Evolutionary conservation across 768 basidiomycete genomes (phyloP).

Genomic region (Punctularia strigosozonata): DNA sequence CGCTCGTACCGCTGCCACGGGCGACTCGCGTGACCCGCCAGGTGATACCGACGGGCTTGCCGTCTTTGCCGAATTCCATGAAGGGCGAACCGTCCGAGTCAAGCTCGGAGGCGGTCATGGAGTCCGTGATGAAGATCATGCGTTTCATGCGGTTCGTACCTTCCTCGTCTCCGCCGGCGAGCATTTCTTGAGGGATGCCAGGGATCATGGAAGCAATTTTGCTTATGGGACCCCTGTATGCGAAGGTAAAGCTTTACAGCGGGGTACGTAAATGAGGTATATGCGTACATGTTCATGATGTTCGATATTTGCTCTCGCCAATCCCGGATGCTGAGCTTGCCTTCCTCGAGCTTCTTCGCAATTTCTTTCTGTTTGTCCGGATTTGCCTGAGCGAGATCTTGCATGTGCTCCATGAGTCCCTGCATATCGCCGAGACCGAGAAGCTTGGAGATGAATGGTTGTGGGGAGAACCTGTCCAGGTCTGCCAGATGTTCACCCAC

Average conservation of each 20-base stretch:
- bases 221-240: slow-evolving; percentile 85
- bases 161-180: slow-evolving; percentile 92
- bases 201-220: slow-evolving; percentile 99
- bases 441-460: slow-evolving; percentile 95
- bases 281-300: slow-evolving; percentile 90
- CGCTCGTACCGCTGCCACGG: slow-evolving; percentile 84
- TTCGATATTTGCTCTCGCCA: slow-evolving; percentile 97
- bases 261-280: slow-evolving; percentile 7
- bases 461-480: slow-evolving; percentile 89
- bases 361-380: slow-evolving; percentile 98
- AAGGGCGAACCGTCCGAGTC: slow-evolving; percentile 92
- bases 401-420: slow-evolving; percentile 97
- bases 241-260: slow-evolving; percentile 3
- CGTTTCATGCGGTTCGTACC: slow-evolving; percentile 85
- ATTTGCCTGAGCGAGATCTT: slow-evolving; percentile 85
- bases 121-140: slow-evolving; percentile 98
- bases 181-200: slow-evolving; percentile 82
- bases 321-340: slow-evolving; percentile 92
- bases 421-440: slow-evolving; percentile 94
- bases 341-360: slow-evolving; percentile 94
- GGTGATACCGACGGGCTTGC: slow-evolving; percentile 77
- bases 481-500: slow-evolving; percentile 97
- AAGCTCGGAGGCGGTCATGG: slow-evolving; percentile 88
- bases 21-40: slow-evolving; percentile 88
- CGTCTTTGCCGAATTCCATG: slow-evolving; percentile 74